Base-by-base conservation (phyloP, 2,329 filamentous ascomycete genomes). In the Diaporthe sp. region DNA sequence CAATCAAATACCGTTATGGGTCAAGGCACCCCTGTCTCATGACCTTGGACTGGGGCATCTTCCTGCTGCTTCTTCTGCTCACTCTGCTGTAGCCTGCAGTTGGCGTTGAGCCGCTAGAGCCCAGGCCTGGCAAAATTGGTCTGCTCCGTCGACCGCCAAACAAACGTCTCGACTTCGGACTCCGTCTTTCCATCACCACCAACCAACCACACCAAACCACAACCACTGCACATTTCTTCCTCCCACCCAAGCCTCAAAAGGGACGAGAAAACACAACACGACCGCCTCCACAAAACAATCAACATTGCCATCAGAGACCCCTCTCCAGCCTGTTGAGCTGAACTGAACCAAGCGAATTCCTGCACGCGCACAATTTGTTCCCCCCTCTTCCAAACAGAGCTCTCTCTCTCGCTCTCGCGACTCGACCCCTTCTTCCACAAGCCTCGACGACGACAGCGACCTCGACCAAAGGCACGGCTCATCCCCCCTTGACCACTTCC, bases 101-200 rank as follows among this genome's bases (percentile, higher is more conserved):
- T 68, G 63, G 63, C 32, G n/a, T 39, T 68, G 47, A 68, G 63
- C 63, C 63, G 63, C 63, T 68, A 68, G 47, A 35, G 32, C 32
- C 63, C n/a, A 39, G 47, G 63, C 63, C 63, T 68, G 32, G 63
- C 63, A 68, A 68, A 68, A 53, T 53, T 17, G 32, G 44, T 50
- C 44, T 39, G 63, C 32, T 68, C 30, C 30, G 63, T 39, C 30
- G 30, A 44, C 30, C 63, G n/a, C 35, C 44, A 51, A 66, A 51
- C 44, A 51, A 66, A 51, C 44, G 63, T 66, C 44, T 66, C 63
- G 25, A n/a, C 25, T 30, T 32, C 8, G 25, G 44, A 66, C 19
- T 19, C 32, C 30, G 27, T 39, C 63, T 22, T 27, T 15, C 17
- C 63, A 39, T n/a, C 44, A 53, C 63, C 63, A 68, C 63, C n/a